Evolutionary conservation across 306 rosid genomes (phyloP).

Genomic region (Clitoria ternatea): DNA sequence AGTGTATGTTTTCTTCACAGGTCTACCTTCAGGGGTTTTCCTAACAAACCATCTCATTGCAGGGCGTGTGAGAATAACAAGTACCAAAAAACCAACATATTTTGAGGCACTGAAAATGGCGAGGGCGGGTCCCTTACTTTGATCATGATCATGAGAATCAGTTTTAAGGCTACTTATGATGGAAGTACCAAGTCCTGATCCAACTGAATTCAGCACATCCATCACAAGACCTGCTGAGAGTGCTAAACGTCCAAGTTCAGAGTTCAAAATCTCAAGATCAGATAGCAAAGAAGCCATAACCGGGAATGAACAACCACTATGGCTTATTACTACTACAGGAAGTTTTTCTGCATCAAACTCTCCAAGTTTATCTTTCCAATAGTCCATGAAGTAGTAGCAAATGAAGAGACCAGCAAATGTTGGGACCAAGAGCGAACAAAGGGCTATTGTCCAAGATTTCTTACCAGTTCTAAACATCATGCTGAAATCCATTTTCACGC

Average conservation of each 20-base stretch:
- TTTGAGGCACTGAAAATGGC: neutral
- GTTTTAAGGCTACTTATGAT: neutral
- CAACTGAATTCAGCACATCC: neutral
- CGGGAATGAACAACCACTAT: constrained; percentile 26
- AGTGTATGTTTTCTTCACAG: constrained; percentile 15
- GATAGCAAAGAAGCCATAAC: constrained; percentile 31
- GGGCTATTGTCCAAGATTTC: too few species aligned
- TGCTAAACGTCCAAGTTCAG: constrained; percentile 37
- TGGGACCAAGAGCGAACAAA: too few species aligned
- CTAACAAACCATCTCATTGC: constrained; percentile 37
- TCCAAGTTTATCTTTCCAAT: too few species aligned
- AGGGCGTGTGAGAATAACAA: neutral
- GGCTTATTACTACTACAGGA: constrained; percentile 10
- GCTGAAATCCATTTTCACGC: too few species aligned
- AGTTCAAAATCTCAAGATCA: constrained; percentile 35
- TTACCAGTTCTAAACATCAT: too few species aligned
- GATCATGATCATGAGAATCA: neutral
- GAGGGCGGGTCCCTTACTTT: neutral
- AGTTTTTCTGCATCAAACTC: neutral
- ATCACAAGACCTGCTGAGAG: constrained; percentile 30
- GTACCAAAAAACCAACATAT: neutral
- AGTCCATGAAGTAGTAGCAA: too few species aligned
- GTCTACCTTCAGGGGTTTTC: constrained; percentile 43
- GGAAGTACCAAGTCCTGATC: neutral
- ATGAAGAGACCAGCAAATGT: too few species aligned